These are phyloP conservation scores for Debaryomyces psychrophilus DNA, from an alignment of 1,139 yeast genomes.

Conservation along the genomic window DNA sequence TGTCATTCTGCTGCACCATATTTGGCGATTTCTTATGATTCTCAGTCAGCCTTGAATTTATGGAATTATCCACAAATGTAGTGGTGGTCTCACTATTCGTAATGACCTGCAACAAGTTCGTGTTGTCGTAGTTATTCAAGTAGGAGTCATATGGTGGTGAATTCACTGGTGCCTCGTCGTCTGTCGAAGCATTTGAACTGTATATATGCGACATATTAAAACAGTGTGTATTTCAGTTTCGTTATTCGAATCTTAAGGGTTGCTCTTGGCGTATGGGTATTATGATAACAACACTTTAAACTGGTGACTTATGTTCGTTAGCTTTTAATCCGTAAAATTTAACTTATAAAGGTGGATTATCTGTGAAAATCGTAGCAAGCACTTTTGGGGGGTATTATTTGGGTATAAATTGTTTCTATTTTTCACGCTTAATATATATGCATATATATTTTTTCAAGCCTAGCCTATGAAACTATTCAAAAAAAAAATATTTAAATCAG, in stretches of 20 bases:
- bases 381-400: conserved; percentile 2
- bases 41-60: not conserved
- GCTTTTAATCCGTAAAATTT: not conserved
- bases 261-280: not conserved
- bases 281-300: not conserved
- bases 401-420: conserved; percentile 4
- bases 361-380: not conserved
- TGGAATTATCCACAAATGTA: conserved; percentile 10
- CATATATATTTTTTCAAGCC: not conserved
- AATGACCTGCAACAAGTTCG: conserved; percentile 4
- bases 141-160: conserved; percentile 12
- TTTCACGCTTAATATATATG: conserved; percentile 1
- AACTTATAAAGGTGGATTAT: not conserved
- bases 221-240: not conserved
- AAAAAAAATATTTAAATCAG: not conserved
- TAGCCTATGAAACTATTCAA: not conserved
- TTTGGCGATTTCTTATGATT: not conserved
- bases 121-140: conserved; percentile 4
- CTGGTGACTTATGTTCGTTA: not conserved
- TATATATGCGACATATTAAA: conserved; percentile 9
- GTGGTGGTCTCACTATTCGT: conserved; percentile 10
- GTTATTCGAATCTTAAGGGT: not conserved
- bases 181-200: conserved; percentile 1
- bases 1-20: not conserved
- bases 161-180: not conserved